phyloP scores from a whole-genome alignment of 805 yeast genomes.

The Zygosaccharomyces gambellarensis region DNA sequence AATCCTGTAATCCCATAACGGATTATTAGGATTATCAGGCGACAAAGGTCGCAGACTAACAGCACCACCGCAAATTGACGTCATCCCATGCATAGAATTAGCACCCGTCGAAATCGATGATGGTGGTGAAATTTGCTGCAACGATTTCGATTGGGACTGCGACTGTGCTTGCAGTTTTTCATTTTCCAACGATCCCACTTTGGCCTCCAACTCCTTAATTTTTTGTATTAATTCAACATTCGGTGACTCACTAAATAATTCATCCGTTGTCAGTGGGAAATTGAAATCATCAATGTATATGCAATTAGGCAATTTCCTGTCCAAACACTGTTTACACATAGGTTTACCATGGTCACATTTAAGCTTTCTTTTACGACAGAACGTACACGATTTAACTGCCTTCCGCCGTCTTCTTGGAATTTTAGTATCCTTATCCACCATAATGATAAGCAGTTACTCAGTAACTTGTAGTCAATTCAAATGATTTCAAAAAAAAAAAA shows the following conservation, averaged over 20 bases:
- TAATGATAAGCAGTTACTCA: neutral
- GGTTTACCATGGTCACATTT: constrained; percentile 54
- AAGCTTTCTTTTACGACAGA: constrained; percentile 60
- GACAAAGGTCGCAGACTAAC: neutral
- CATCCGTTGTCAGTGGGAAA: constrained; percentile 20
- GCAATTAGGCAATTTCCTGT: constrained; percentile 31
- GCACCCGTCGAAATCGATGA: neutral
- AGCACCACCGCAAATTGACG: neutral
- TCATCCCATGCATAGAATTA: neutral
- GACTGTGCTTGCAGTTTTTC: neutral
- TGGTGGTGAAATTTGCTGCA: neutral
- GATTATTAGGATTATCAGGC: constrained; percentile 6
- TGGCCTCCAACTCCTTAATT: constrained; percentile 19
- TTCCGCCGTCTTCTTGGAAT: constrained; percentile 24
- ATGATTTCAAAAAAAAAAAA: no score
- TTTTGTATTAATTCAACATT: constrained; percentile 22
- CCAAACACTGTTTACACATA: constrained; percentile 40
- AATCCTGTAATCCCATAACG: constrained; percentile 14
- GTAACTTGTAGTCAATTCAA: neutral
- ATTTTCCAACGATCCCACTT: constrained; percentile 1
- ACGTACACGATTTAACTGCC: constrained; percentile 41
- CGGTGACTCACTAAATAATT: constrained; percentile 23
- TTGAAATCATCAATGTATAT: constrained; percentile 24
- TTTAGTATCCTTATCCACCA: constrained; percentile 4
- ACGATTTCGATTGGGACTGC: neutral